phyloP scores from a whole-genome alignment of 768 basidiomycete genomes.

The Suillus luteus region DNA sequence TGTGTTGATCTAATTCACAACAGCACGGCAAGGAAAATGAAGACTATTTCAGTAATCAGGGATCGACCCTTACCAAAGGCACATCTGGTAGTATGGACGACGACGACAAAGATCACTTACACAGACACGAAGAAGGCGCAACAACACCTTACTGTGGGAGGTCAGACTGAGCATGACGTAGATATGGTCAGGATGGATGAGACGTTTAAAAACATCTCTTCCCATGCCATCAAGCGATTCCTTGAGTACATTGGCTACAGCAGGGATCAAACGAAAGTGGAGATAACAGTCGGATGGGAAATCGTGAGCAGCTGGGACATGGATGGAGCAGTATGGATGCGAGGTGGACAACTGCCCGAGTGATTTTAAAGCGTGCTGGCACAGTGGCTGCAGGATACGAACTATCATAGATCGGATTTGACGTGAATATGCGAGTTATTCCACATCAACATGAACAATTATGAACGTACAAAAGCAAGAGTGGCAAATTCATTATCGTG shows the following conservation, averaged over 20 bases:
- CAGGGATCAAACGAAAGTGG: slow-evolving; percentile 1
- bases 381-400: neutral
- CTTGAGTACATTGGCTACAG: neutral
- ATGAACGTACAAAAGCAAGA: neutral
- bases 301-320: neutral
- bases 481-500: slow-evolving; percentile 36
- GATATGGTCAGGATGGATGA: slow-evolving; percentile 4
- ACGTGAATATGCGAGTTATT: neutral
- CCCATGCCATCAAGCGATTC: neutral
- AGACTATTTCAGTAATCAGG: slow-evolving; percentile 7
- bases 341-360: neutral
- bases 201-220: neutral
- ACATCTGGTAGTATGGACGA: neutral
- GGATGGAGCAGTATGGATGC: neutral
- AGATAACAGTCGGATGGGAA: neutral
- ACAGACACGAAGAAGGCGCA: neutral
- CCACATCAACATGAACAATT: neutral
- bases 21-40: slow-evolving; percentile 18
- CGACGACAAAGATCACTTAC: neutral
- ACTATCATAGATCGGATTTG: neutral
- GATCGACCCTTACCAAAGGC: neutral
- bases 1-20: neutral
- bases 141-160: neutral
- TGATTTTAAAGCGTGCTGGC: neutral
- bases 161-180: neutral